Conservation (phyloP, 306 rosid genomes). For the Mimosa pudica region DNA sequence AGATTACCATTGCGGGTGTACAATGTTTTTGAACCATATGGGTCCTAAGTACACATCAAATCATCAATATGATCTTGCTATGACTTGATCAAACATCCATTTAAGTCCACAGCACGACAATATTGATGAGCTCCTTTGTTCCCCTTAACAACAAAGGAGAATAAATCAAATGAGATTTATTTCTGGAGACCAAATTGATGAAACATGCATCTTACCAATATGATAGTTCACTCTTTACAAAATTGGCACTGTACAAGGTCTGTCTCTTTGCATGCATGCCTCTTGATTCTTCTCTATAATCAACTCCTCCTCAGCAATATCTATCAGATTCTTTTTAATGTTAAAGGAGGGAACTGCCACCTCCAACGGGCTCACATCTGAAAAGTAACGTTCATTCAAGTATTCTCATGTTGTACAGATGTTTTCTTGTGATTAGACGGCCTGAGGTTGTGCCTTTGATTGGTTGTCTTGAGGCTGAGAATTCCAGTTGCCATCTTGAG, state of each 20-base stretch:
- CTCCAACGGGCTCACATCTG: slow-evolving; percentile 35
- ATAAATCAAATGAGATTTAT: not conserved
- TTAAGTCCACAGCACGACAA: not conserved
- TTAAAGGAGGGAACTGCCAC: slow-evolving; percentile 34
- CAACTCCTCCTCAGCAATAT: slow-evolving; percentile 8
- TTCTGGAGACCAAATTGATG: not conserved
- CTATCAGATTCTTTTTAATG: slow-evolving; percentile 31
- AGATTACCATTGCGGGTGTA: too few relatives aligned
- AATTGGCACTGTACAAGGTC: slow-evolving; percentile 48
- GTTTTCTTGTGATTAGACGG: slow-evolving; percentile 26
- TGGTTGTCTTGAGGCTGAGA: slow-evolving; percentile 42
- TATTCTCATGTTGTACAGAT: slow-evolving; percentile 9
- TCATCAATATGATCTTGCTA: not conserved
- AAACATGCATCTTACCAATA: not conserved
- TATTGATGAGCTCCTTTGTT: not conserved
- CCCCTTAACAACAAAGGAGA: not conserved
- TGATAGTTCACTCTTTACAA: slow-evolving; percentile 19
- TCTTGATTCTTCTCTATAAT: not conserved
- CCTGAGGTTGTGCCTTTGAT: slow-evolving; percentile 43
- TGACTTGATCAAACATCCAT: not conserved
- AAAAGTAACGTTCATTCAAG: slow-evolving; percentile 25
- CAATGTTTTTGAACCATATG: too few relatives aligned
- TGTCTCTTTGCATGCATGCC: slow-evolving; percentile 30
- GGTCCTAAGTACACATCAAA: not conserved
- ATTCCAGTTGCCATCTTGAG: slow-evolving; percentile 35